A percentile compares a stretch with the other conserved stretches of the same genome.
Conservation (phyloP, 2,329 filamentous ascomycete species). For the Cladosporium sp. region DNA sequence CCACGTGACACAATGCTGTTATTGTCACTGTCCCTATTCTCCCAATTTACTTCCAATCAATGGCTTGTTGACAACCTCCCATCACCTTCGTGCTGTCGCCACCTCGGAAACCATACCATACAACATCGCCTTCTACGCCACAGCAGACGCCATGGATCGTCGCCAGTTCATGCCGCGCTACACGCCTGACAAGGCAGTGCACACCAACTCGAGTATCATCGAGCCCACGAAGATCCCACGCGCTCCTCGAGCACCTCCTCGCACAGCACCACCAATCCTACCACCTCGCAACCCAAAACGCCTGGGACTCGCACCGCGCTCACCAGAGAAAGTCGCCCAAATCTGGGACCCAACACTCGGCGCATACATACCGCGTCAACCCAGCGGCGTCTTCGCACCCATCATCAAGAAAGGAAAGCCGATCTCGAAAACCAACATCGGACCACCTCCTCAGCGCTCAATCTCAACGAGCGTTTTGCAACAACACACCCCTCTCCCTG, state of each 20-base stretch:
- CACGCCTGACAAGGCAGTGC: background rate
- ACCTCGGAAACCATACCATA: background rate
- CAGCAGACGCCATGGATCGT: background rate
- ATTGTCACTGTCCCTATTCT: background rate
- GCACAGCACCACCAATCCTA: background rate
- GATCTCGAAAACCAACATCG: background rate
- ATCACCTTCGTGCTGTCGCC: background rate
- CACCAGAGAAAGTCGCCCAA: background rate
- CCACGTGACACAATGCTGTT: background rate
- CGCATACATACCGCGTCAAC: background rate
- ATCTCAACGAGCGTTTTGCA: background rate
- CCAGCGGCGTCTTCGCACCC: background rate
- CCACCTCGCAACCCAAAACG: constrained; percentile 7
- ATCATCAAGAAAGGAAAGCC: background rate
- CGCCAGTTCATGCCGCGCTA: constrained; percentile 7
- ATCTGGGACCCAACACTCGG: background rate
- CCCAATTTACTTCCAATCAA: background rate
- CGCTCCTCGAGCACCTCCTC: background rate
- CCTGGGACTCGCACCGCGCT: background rate
- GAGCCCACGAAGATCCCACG: background rate
- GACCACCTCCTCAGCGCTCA: background rate
- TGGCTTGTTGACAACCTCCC: background rate
- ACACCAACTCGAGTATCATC: background rate
- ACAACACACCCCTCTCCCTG: background rate
- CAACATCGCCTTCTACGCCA: background rate